Percentiles rank a stretch among this genome's conserved stretches.
These are phyloP conservation scores for Quercus gilva DNA, from an alignment of 306 rosid species.

Conservation along the genomic window DNA sequence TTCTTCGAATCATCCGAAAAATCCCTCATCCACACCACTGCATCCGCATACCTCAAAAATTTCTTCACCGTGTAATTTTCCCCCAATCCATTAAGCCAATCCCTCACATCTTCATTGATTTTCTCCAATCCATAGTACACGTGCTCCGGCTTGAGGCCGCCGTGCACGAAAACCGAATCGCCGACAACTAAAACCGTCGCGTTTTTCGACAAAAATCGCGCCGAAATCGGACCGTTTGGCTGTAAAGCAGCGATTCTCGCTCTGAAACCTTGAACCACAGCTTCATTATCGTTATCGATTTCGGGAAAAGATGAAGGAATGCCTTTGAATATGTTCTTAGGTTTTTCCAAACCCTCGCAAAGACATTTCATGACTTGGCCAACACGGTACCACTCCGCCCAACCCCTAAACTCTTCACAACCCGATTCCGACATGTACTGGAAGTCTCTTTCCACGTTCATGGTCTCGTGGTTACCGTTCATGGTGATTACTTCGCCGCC, in stretches of 20 bases:
- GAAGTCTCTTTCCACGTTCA: constrained; percentile 90
- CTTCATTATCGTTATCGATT: constrained; percentile 29
- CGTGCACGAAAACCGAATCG: constrained; percentile 85
- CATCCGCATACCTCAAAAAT: constrained; percentile 42
- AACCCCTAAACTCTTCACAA: constrained; percentile 61
- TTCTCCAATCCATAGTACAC: constrained; percentile 62
- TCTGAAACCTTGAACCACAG: constrained; percentile 44
- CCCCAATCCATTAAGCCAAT: constrained; percentile 63
- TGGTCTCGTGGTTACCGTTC: constrained; percentile 96
- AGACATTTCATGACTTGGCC: constrained; percentile 64
- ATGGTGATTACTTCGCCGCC: constrained; percentile 75
- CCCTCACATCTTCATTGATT: constrained; percentile 79
- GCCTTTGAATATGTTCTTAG: constrained; percentile 53
- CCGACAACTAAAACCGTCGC: constrained; percentile 73
- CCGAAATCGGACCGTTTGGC: constrained; percentile 71
- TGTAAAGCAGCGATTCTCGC: constrained; percentile 81
- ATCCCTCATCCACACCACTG: constrained; percentile 76
- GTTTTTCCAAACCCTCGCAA: constrained; percentile 50
- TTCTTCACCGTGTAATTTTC: constrained; percentile 18
- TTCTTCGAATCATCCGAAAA: constrained; percentile 47
- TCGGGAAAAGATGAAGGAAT: constrained; percentile 43
- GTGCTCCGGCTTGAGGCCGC: constrained; percentile 70
- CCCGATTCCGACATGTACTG: constrained; percentile 46
- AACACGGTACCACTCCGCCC: constrained; percentile 67
- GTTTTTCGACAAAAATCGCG: constrained; percentile 60